These are phyloP conservation scores for Eucalyptus rudis DNA, from an alignment of 345 rosid genomes.

Conservation along the genomic window DNA sequence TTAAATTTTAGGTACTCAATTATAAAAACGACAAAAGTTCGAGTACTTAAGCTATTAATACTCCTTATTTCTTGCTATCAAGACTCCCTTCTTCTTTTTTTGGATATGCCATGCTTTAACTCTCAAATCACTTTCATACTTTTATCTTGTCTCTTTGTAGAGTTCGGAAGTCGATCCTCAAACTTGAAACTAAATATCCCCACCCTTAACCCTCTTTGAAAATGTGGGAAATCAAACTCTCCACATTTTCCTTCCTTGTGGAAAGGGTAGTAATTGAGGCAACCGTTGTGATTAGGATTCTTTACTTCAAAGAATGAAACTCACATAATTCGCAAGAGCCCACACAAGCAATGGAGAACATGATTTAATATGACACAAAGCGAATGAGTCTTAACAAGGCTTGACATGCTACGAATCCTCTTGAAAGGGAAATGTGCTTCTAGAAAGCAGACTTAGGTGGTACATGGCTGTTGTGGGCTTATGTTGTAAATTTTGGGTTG, in stretches of 20 bases:
- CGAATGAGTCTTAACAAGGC: fast-evolving
- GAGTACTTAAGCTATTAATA: background rate
- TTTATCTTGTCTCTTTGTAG: fast-evolving
- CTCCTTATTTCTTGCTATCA: too few relatives aligned
- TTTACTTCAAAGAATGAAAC: background rate
- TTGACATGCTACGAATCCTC: background rate
- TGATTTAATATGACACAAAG: background rate
- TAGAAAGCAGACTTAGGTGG: background rate
- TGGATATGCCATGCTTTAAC: too few relatives aligned
- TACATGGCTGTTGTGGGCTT: fast-evolving
- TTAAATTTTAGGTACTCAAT: background rate
- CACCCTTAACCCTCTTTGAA: fast-evolving
- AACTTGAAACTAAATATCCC: too few relatives aligned
- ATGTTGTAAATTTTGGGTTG: fast-evolving
- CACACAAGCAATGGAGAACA: background rate
- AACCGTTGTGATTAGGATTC: too few relatives aligned
- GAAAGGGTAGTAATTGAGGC: fast-evolving
- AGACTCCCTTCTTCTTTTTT: too few relatives aligned
- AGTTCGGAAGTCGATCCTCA: fast-evolving
- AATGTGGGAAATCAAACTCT: fast-evolving
- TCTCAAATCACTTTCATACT: too few relatives aligned
- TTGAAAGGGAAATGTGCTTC: background rate
- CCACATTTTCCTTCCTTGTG: too few relatives aligned
- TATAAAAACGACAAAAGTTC: background rate
- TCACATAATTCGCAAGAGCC: background rate